Base-by-base conservation (phyloP, 1,284 basidiomycete species). In the Gomphus bonarii region DNA sequence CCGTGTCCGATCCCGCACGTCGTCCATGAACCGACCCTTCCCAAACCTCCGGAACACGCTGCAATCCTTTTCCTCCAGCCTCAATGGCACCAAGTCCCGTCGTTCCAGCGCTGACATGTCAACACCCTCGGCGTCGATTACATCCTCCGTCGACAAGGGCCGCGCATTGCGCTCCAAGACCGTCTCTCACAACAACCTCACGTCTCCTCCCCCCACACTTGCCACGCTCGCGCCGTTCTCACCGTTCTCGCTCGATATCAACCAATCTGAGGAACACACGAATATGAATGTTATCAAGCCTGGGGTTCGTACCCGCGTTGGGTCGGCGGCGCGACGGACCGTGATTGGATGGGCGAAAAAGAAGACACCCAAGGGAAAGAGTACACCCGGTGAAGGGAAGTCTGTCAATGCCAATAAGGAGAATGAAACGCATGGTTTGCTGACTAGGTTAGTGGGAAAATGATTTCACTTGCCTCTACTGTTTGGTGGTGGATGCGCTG, bases 261-360 rank as follows among this genome's bases (percentile, higher is more conserved):
- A 69, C 52, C 46, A 57, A 57, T 51, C 57, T 49, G 33, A 46
- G 8, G 51, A 60, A 28, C 56, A 46, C 20, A 63, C 64, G 48
- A 59, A 58, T 16, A 18, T 54, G 6, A 9, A 55, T 18, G 74
- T 18, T 66, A 75, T 10, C 68, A 72, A 4, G 22, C 58, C 58
- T 18, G 28, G 42, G 40, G 63, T 73, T 9, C 78, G 81, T 20
- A 75, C 81, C 25, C 72, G 79, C 33, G 78, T 82, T 51, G 74
- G 70, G 3, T 82, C 82, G 0, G 75, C 70, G 33, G 72, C 77
- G 1, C 73, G 81, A n/a, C 74, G 84, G 22, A 74, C 70, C 0
- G 77, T 77, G 1, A 71, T 81, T 1, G 84, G 82, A 3, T 81
- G 78, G 80, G 69, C 78, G 36, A 88, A 85, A 69, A 78, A 79